Base-by-base conservation (phyloP, 2,329 filamentous ascomycete genomes). In the Magnaporthiopsis rhizophila region DNA sequence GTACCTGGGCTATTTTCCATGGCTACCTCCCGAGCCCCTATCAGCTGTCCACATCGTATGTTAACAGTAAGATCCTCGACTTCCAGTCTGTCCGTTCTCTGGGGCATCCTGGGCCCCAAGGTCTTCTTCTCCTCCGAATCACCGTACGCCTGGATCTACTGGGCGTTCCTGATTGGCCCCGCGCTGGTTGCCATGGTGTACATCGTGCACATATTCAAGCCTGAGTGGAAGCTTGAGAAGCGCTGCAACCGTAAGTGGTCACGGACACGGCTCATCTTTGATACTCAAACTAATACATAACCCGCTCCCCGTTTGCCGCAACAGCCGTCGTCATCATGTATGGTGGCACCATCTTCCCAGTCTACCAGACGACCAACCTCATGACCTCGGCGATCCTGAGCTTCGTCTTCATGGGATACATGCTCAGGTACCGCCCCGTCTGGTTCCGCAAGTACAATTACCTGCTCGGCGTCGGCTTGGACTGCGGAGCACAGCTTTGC, bases 401-500 rank as follows among this genome's bases (percentile, higher is more conserved):
- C 6, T 15, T 69, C 2, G 69, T 73, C 32, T 74, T 73, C 64
- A 73, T 73, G 72, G 72, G 72, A 1, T 72, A 72, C 59, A 64
- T 72, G 53, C 67, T 70, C 11, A 65, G 71, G 1, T 74, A 72
- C 64, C 71, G 70, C 34, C 69, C 69, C 1, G 70, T 68, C 26
- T 79, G 76, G 76, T 79, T 77, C 72, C 71, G 73, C 7, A 78
- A 78, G 68, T 78, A 78, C 66, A 78, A 78, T 66, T 78, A 78
- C 66, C 71, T 79, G n/a, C 69, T 78, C 6, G 74, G 76, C 3
- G 74, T 75, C 3, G 76, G 76, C 1, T 71, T 78, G 8, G 76
- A 78, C 64, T 72, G 72, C 58, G 72, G 72, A 21, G 69, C 69
- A 0, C 71, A 74, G 65, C 62, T 74, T 24, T 71, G 70, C 63